These are phyloP conservation scores for Lagerstroemia speciosa DNA, from an alignment of 345 rosid genomes.

Conservation along the genomic window DNA sequence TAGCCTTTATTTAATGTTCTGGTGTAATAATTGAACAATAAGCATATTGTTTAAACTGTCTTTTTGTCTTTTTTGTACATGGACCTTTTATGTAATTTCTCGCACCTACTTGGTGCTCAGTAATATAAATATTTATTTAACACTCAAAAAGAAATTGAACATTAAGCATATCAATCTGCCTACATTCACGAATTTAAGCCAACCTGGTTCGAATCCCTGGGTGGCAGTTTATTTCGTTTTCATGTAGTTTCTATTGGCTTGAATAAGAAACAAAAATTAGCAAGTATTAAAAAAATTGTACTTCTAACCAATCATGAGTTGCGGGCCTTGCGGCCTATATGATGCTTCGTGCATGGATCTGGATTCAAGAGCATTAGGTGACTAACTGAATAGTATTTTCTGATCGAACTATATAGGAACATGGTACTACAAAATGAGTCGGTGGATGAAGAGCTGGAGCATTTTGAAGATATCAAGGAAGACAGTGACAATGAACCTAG, in stretches of 20 bases:
- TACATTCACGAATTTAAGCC: not conserved
- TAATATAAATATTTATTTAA: too few relatives aligned
- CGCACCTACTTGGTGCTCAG: too few relatives aligned
- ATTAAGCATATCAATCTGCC: not conserved
- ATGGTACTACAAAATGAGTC: constrained; percentile 72
- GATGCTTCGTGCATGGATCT: not conserved
- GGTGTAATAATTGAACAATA: not conserved
- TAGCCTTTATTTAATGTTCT: not conserved
- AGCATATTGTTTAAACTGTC: too few relatives aligned
- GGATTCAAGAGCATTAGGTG: not conserved
- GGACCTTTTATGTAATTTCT: too few relatives aligned
- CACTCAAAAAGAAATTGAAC: too few relatives aligned
- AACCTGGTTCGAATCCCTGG: not conserved
- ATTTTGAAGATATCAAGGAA: constrained; percentile 78
- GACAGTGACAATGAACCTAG: constrained; percentile 39
- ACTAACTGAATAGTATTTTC: not conserved
- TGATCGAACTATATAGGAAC: constrained; percentile 44
- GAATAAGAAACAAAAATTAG: not conserved
- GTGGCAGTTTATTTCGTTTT: not conserved
- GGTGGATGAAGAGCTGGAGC: constrained; percentile 80
- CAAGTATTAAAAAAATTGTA: not conserved
- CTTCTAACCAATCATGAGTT: not conserved
- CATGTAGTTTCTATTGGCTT: not conserved
- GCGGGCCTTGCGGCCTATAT: not conserved
- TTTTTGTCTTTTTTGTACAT: too few relatives aligned